Percentiles rank a stretch among this genome's conserved stretches.
Conservation (phyloP, 331 rosid species). For the Rhamnella rubrinervis region DNA sequence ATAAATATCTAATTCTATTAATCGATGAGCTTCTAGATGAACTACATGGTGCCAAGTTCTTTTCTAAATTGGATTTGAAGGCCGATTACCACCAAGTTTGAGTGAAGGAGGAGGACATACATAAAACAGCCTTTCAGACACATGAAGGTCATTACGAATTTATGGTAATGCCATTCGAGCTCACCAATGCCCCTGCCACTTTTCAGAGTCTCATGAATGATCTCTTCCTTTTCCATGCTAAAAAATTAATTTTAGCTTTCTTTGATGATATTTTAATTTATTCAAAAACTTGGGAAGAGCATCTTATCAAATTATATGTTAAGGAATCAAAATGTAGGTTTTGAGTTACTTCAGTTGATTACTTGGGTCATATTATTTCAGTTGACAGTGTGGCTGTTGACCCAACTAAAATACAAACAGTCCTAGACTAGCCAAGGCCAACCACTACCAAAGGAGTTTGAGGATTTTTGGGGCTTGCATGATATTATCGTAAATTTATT, state of each 20-base stretch:
- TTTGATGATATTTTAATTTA: background rate
- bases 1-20: background rate
- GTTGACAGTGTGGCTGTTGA: background rate
- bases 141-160: background rate
- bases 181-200: background rate
- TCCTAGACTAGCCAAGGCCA: background rate
- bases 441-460: background rate
- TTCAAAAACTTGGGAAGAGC: background rate
- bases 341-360: background rate
- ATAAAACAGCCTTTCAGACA: background rate
- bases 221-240: background rate
- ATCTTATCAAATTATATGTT: background rate
- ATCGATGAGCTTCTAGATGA: background rate
- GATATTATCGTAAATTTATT: background rate
- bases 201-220: background rate
- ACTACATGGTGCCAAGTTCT: accelerated
- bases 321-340: background rate
- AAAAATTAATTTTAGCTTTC: no score
- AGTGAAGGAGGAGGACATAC: background rate
- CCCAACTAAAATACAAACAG: background rate
- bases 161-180: background rate
- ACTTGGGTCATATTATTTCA: background rate
- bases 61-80: background rate
- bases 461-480: background rate
- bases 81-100: background rate